Percentiles rank a stretch among this genome's conserved stretches.
Conservation (phyloP, 2,329 filamentous ascomycete species). For the Aureobasidium sp. region DNA sequence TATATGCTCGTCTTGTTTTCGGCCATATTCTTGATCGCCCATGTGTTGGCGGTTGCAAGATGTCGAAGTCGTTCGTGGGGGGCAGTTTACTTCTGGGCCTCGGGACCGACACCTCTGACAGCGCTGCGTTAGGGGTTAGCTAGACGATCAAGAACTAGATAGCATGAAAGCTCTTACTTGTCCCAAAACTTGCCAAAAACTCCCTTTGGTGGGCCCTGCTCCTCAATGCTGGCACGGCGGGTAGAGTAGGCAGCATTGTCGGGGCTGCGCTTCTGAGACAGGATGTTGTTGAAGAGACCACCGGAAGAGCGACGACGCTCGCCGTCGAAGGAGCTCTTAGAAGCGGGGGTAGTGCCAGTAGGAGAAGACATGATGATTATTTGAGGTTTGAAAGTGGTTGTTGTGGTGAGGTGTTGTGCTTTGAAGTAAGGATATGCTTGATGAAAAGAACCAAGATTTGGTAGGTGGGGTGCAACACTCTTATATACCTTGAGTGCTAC, state of each 20-base stretch:
- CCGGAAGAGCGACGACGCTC: constrained; percentile 17
- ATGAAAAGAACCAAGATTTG: neutral
- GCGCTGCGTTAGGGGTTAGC: neutral
- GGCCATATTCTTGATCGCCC: neutral
- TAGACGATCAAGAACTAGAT: neutral
- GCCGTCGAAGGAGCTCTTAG: constrained; percentile 5
- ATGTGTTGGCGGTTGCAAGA: neutral
- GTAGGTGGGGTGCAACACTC: neutral
- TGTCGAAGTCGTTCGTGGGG: neutral
- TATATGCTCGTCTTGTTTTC: neutral
- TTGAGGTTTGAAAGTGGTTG: neutral
- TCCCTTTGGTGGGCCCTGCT: constrained; percentile 16
- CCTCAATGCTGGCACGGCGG: constrained; percentile 18
- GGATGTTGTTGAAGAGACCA: constrained; percentile 19
- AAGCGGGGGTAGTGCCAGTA: neutral
- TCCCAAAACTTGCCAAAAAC: constrained; percentile 19
- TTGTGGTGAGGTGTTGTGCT: neutral
- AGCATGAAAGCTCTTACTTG: constrained; percentile 5
- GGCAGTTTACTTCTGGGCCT: neutral
- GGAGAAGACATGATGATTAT: constrained; percentile 16
- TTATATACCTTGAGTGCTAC: constrained; percentile 13
- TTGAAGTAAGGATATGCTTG: neutral
- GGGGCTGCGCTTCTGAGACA: constrained; percentile 19
- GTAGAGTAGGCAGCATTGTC: constrained; percentile 17
- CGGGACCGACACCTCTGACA: constrained; percentile 7